Percentiles rank a stretch among this genome's conserved stretches.
These are phyloP conservation scores for Lactarius akahatsu DNA, from an alignment of 768 basidiomycete species.

Conservation along the genomic window DNA sequence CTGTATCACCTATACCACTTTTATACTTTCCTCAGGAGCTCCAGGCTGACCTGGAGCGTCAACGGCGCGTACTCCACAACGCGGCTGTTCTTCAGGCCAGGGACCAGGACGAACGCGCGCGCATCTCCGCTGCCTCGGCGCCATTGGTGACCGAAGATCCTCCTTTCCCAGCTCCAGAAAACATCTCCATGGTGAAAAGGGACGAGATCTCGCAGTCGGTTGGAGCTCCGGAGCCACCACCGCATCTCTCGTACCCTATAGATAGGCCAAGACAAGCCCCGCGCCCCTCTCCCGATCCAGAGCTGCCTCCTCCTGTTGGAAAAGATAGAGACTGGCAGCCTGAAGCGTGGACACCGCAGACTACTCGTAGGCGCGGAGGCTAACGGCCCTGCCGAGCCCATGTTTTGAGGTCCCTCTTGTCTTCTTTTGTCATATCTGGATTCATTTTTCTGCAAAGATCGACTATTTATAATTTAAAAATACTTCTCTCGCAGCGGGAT, in stretches of 20 bases:
- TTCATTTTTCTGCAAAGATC: no score
- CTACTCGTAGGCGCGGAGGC: slow-evolving; percentile 7
- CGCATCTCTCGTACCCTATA: neutral
- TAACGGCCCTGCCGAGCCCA: neutral
- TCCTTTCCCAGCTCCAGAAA: neutral
- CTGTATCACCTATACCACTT: slow-evolving; percentile 5
- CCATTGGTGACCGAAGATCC: neutral
- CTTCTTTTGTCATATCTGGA: neutral
- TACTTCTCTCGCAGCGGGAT: no score
- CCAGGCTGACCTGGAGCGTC: neutral
- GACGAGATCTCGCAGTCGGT: neutral
- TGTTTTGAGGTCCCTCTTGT: no score
- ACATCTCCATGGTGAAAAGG: neutral
- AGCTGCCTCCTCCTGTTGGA: slow-evolving; percentile 10
- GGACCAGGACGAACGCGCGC: slow-evolving; percentile 27
- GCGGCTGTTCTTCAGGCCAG: slow-evolving; percentile 24
- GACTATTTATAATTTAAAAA: neutral
- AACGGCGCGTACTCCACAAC: slow-evolving; percentile 17
- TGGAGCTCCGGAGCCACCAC: neutral
- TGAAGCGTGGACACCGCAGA: slow-evolving; percentile 22
- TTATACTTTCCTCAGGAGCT: neutral
- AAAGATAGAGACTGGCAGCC: slow-evolving; percentile 28
- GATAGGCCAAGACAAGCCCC: neutral
- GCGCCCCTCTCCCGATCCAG: neutral
- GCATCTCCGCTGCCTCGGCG: neutral